A percentile compares a stretch with the other conserved stretches of the same genome.
Conservation (phyloP, 371 early-diverging fungal genomes). For the Coemansia sp. region DNA sequence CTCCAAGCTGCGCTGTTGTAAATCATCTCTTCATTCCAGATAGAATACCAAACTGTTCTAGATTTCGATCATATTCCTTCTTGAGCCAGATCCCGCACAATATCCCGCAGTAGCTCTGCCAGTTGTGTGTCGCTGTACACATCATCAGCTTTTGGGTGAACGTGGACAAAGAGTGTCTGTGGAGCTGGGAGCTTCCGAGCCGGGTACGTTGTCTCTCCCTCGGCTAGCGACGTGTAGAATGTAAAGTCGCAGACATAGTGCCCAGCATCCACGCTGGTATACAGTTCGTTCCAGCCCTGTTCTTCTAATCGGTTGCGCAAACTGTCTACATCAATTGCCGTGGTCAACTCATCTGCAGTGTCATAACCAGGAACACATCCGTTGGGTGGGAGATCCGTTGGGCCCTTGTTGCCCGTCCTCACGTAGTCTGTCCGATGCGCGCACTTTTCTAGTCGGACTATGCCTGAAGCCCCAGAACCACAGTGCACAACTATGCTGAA, state of each 20-base stretch:
- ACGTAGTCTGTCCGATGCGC: conserved; percentile 39
- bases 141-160: conserved; percentile 29
- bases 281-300: conserved; percentile 16
- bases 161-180: conserved; percentile 43
- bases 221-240: conserved; percentile 44
- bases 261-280: conserved; percentile 40
- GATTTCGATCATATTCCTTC: no score
- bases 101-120: conserved; percentile 31
- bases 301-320: conserved; percentile 9
- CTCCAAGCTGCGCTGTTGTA: not conserved
- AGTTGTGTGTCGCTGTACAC: conserved; percentile 37
- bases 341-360: conserved; percentile 21
- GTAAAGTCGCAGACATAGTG: conserved; percentile 51
- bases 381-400: conserved; percentile 23
- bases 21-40: not conserved
- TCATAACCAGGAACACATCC: conserved; percentile 30
- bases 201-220: conserved; percentile 16
- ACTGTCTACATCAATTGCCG: conserved; percentile 18
- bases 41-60: not conserved
- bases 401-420: conserved; percentile 36
- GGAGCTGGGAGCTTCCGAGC: conserved; percentile 14
- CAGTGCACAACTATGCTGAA: conserved; percentile 46
- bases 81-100: conserved; percentile 17
- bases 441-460: conserved; percentile 26
- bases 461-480: conserved; percentile 24